Base-by-base conservation (phyloP, 2,329 filamentous ascomycete species). In the Hymenoscyphus linearis region DNA sequence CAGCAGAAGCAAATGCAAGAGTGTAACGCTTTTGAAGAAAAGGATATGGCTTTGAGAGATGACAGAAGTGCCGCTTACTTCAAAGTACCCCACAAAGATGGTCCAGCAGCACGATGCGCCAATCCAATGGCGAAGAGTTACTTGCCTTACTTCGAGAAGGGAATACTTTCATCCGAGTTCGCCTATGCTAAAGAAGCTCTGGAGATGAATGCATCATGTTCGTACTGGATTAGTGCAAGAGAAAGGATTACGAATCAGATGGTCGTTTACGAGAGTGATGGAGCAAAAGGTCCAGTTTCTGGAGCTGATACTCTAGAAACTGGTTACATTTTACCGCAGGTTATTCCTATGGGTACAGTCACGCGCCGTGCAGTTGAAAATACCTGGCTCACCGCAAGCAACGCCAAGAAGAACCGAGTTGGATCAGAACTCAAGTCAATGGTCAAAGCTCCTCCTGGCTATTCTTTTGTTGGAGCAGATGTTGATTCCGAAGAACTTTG, bases 261-360 rank as follows among this genome's bases (percentile, higher is more conserved):
- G 82, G 93, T 96, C 1, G 89, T 99, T 1, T 97, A 96, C 72
- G 82, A 92, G 62, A 80, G 86, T 36, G 86, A 96, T 65, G 77
- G 68, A 22, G 69, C 69, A 6, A 73, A 69, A 55, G 64, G 63
- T 2, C 52, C 59, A 16, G 63, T 65, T n/a, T 26, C 60, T 34
- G 64, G 27, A 13, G 59, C 36, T 61, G 69, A 47, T 37, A 65
- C 68, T 44, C 64, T 67, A 52, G 57, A 67, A 56, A 74, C 68
- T n/a, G 95, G 95, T 1, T 96, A 91, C 70, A 99, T 99, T 64
- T 76, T 99, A 22, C 95, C 95, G 0, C 95, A 99, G 71, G 81
- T 99, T 62, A 97, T 99, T 60, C 95, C 95, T 0, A 99, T 99
- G 95, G 95, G 95, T 16, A 99, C 96, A 6, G 91, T 99, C 65